A percentile compares a stretch with the other conserved stretches of the same genome.
These are phyloP conservation scores for Corymbia calophylla DNA, from an alignment of 441 rosid species.

Conservation along the genomic window DNA sequence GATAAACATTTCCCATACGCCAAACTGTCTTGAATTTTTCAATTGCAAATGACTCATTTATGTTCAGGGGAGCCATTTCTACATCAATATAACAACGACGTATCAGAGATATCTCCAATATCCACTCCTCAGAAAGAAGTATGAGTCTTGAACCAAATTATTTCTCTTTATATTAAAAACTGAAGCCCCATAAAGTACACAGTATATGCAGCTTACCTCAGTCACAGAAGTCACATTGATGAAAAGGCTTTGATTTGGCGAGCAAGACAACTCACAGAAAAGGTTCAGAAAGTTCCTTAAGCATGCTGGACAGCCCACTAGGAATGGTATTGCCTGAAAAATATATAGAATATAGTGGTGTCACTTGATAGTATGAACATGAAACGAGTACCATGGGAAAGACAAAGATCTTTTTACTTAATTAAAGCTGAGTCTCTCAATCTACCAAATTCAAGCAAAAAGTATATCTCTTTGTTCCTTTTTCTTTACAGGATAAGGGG, in stretches of 20 bases:
- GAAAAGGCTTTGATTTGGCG: slow-evolving; percentile 67
- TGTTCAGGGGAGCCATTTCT: background rate
- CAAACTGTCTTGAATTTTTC: background rate
- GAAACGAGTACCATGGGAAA: background rate
- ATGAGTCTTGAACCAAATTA: background rate
- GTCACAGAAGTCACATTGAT: slow-evolving; percentile 61
- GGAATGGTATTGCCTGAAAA: slow-evolving; percentile 64
- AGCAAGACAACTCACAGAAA: slow-evolving; percentile 70
- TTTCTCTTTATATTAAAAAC: no score
- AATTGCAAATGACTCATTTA: background rate
- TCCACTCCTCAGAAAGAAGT: background rate
- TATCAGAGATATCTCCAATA: background rate
- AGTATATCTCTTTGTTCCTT: background rate
- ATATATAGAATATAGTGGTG: background rate
- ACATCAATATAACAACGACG: background rate
- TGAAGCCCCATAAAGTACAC: background rate
- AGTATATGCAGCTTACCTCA: slow-evolving; percentile 27
- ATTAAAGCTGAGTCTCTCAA: background rate
- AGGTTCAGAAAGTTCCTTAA: slow-evolving; percentile 67
- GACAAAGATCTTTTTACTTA: no score
- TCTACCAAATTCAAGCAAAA: background rate
- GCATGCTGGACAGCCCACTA: slow-evolving; percentile 82
- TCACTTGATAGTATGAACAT: background rate
- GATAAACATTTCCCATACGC: background rate
- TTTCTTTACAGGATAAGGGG: background rate